phyloP scores from a whole-genome alignment of 2,329 filamentous ascomycete genomes.

The Amphichorda felina region DNA sequence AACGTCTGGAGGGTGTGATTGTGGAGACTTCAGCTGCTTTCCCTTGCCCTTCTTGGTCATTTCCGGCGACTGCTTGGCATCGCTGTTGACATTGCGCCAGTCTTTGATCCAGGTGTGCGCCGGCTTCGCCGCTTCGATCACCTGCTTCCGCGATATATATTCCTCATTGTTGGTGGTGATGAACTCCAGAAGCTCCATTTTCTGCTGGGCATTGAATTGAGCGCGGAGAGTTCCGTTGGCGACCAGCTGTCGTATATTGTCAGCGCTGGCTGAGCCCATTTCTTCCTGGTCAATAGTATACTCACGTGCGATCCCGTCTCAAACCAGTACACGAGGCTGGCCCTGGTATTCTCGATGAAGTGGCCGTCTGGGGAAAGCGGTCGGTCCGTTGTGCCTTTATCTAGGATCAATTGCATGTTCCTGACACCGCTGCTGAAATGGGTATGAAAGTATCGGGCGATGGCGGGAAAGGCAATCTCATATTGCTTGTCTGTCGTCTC shows the following conservation, averaged over 20 bases:
- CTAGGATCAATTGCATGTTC: slow-evolving; percentile 76
- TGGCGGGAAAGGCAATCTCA: slow-evolving; percentile 69
- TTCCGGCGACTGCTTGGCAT: slow-evolving; percentile 49
- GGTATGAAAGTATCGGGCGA: slow-evolving; percentile 82
- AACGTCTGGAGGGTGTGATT: slow-evolving; percentile 43
- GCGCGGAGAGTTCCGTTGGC: slow-evolving; percentile 67
- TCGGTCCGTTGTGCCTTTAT: slow-evolving; percentile 47
- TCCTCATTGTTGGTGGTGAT: slow-evolving; percentile 67
- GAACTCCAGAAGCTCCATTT: slow-evolving; percentile 79
- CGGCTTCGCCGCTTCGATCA: slow-evolving; percentile 49
- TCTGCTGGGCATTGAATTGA: slow-evolving; percentile 67
- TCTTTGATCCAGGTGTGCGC: slow-evolving; percentile 55
- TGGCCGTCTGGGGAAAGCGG: slow-evolving; percentile 51
- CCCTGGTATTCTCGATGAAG: slow-evolving; percentile 63
- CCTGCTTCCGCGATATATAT: slow-evolving; percentile 60
- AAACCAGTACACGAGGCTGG: slow-evolving; percentile 84
- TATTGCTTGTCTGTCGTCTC: slow-evolving; percentile 63
- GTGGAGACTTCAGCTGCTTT: slow-evolving; percentile 47
- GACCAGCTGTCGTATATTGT: too few relatives aligned
- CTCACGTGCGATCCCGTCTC: slow-evolving; percentile 70
- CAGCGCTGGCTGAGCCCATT: too few relatives aligned
- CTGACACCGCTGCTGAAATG: slow-evolving; percentile 80
- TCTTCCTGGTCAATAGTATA: too few relatives aligned
- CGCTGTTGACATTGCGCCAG: slow-evolving; percentile 47
- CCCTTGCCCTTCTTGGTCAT: slow-evolving; percentile 56